These are phyloP conservation scores for Fusarium globosum DNA, from an alignment of 2,329 filamentous ascomycete genomes.

Conservation along the genomic window DNA sequence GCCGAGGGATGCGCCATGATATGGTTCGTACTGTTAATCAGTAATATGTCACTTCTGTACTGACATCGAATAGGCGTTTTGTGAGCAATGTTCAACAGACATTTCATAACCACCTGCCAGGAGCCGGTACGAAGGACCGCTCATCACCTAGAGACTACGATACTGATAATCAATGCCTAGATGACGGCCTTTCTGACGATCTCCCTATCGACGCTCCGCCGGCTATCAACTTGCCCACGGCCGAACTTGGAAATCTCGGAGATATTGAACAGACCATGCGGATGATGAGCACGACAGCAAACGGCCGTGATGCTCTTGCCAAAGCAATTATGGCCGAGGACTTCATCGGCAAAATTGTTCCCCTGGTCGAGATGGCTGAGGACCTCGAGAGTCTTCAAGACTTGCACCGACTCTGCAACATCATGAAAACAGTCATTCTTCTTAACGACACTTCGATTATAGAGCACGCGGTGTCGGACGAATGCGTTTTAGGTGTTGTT, in stretches of 20 bases:
- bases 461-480: slow-evolving; percentile 90
- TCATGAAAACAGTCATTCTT: slow-evolving; percentile 96
- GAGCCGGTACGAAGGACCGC: slow-evolving; percentile 64
- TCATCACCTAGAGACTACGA: neutral
- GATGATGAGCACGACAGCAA: slow-evolving; percentile 76
- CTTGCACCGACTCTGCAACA: slow-evolving; percentile 92
- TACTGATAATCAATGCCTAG: slow-evolving; percentile 56
- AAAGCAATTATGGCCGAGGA: slow-evolving; percentile 88
- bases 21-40: slow-evolving; percentile 69
- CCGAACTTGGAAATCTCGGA: slow-evolving; percentile 82
- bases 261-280: slow-evolving; percentile 91
- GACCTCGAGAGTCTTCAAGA: slow-evolving; percentile 89
- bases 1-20: slow-evolving; percentile 92
- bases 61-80: slow-evolving; percentile 76
- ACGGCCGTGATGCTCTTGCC: slow-evolving; percentile 84
- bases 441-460: slow-evolving; percentile 96
- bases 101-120: slow-evolving; percentile 68
- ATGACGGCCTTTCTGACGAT: slow-evolving; percentile 91
- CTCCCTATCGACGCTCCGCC: slow-evolving; percentile 77
- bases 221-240: slow-evolving; percentile 78
- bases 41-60: neutral
- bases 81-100: slow-evolving; percentile 86
- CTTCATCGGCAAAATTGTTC: slow-evolving; percentile 88
- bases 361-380: slow-evolving; percentile 88
- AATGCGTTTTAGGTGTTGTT: slow-evolving; percentile 89